phyloP scores from a whole-genome alignment of 805 yeast genomes.

The Jamesozyma hellenica region DNA sequence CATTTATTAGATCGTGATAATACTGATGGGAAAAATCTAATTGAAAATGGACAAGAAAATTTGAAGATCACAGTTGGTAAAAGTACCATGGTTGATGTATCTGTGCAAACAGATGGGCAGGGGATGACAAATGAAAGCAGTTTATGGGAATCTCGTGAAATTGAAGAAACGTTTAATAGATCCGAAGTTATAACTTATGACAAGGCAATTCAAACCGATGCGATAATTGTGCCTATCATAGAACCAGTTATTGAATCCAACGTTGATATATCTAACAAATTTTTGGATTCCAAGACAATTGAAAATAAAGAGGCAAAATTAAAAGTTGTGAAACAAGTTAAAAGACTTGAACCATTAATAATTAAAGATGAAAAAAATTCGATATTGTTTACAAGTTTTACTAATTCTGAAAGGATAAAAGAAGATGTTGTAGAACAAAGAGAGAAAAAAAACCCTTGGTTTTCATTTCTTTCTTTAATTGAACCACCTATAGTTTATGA shows the following conservation, averaged over 20 bases:
- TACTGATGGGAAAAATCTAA: neutral
- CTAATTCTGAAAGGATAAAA: neutral
- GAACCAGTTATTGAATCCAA: too few species aligned
- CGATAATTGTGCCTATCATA: neutral
- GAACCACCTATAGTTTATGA: neutral
- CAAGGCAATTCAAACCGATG: constrained; percentile 19
- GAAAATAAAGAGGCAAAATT: too few species aligned
- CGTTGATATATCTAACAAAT: too few species aligned
- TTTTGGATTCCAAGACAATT: too few species aligned
- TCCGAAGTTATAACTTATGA: constrained; percentile 16
- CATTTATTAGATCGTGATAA: constrained; percentile 6
- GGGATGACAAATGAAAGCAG: too few species aligned
- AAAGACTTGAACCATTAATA: neutral
- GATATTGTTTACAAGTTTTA: neutral
- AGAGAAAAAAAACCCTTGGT: too few species aligned
- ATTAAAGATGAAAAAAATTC: constrained; percentile 1
- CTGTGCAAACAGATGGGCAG: constrained; percentile 17
- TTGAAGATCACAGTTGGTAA: too few species aligned
- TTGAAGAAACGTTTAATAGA: too few species aligned
- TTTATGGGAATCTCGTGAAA: too few species aligned
- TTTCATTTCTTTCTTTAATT: neutral
- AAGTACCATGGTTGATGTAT: constrained; percentile 12
- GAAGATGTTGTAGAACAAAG: neutral
- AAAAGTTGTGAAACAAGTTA: too few species aligned
- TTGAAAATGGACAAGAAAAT: neutral